Evolutionary conservation across 768 basidiomycete genomes (phyloP).

Genomic region (Hirschioporus abietinus): DNA sequence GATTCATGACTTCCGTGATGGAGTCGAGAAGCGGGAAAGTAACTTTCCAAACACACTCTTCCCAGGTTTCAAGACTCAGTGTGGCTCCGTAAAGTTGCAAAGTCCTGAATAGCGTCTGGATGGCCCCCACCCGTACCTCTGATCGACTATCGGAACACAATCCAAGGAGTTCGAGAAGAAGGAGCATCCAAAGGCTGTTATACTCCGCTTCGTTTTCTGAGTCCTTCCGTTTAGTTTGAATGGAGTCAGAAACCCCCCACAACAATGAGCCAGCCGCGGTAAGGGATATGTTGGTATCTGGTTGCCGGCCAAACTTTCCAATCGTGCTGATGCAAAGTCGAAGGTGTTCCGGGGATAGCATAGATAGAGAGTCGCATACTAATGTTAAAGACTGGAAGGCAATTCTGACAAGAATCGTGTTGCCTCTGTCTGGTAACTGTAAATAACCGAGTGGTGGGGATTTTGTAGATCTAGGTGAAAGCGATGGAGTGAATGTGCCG

Average conservation of each 20-base stretch:
- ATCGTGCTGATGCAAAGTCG: constrained; percentile 87
- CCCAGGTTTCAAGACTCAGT: constrained; percentile 79
- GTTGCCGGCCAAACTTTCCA: constrained; percentile 86
- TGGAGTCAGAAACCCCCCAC: constrained; percentile 95
- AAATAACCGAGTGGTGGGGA: constrained; percentile 50
- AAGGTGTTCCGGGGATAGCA: constrained; percentile 74
- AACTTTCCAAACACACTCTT: constrained; percentile 86
- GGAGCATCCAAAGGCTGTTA: constrained; percentile 90
- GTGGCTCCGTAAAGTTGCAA: constrained; percentile 91
- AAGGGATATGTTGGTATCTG: constrained; percentile 93
- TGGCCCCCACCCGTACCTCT: constrained; percentile 90
- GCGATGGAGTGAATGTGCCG: constrained; percentile 33
- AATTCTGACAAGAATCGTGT: constrained; percentile 76
- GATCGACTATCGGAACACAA: constrained; percentile 77
- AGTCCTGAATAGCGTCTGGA: constrained; percentile 91
- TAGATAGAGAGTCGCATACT: constrained; percentile 88
- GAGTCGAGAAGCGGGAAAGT: constrained; percentile 82
- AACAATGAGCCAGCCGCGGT: constrained; percentile 90
- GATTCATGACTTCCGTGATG: constrained; percentile 52
- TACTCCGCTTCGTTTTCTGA: constrained; percentile 59
- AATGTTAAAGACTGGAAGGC: constrained; percentile 92
- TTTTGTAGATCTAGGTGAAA: constrained; percentile 30
- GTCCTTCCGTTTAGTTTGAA: constrained; percentile 76
- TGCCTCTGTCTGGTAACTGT: constrained; percentile 52
- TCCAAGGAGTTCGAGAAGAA: constrained; percentile 76